Base-by-base conservation (phyloP, 2,329 filamentous ascomycete species). In the Fusarium ambrosium region DNA sequence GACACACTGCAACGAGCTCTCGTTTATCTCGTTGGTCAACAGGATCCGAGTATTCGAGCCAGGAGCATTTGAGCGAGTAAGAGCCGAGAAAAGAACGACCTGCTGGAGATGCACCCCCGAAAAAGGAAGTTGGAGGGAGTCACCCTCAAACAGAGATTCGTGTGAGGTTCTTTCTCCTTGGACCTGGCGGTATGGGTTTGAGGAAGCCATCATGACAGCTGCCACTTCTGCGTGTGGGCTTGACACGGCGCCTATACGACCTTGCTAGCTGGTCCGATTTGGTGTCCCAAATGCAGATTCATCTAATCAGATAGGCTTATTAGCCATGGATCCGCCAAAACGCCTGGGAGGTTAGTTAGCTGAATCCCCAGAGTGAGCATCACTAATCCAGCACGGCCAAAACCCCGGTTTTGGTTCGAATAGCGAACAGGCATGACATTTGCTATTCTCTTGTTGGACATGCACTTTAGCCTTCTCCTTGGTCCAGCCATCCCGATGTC, bases 41-140 rank as follows among this genome's bases (percentile, higher is more conserved):
- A 27, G 53, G 48, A 55, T 24, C 63, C 48, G 53, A 71, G 41
- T 63, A 45, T 62, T 48, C 51, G 37, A 64, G 45, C 66, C 13
- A 63, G 27, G 20, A 56, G 37, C 45, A 69, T 61, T 74, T 66
- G 70, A 72, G 69, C 69, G 70, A 73, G 61, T 69, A 73, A 72
- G 66, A 66, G 66, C 70, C 69, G 70, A 69, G 64, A 51, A 29
- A 37, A 55, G 18, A 62, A 60, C n/a, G 36, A 39, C 22, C 16
- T 29, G 22, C 24, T 24, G 43, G 22, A 53, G 39, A 39, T 59
- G 45, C 45, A 18, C 18, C 29, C 41, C 62, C 62, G 59, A 41
- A 69, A 69, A 20, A 18, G 64, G 68, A 56, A 69, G 71, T 53
- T 39, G 43, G 39, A 66, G 45, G 29, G 29, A 62, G 71, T 56